Percentiles rank a stretch among this genome's conserved stretches.
phyloP scores from a whole-genome alignment of 352 stramenopile genomes.

The Phytopythium litorale region DNA sequence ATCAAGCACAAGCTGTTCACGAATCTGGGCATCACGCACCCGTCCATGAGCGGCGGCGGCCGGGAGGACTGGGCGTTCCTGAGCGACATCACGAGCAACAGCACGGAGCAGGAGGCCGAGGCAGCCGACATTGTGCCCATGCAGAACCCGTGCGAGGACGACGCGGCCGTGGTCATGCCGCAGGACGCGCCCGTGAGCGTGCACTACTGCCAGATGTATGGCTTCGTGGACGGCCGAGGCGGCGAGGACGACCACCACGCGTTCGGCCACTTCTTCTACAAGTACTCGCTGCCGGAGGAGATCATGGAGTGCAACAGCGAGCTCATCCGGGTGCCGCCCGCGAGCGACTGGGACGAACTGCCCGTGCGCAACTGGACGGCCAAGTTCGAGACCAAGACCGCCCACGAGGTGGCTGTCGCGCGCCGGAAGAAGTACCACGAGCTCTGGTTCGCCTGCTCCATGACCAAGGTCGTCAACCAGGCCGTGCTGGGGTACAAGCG shows the following conservation, averaged over 20 bases:
- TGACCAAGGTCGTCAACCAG: slow-evolving; percentile 44
- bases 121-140: slow-evolving; percentile 10
- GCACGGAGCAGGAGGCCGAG: background rate
- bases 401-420: background rate
- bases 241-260: slow-evolving; percentile 7
- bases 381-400: slow-evolving; percentile 6
- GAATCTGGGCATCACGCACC: slow-evolving; percentile 40
- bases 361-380: slow-evolving; percentile 10
- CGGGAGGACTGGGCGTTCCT: slow-evolving; percentile 48
- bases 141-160: slow-evolving; percentile 38
- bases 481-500: slow-evolving; percentile 42
- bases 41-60: slow-evolving; percentile 17
- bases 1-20: slow-evolving; percentile 56
- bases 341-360: slow-evolving; percentile 31
- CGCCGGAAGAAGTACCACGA: slow-evolving; percentile 28
- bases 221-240: slow-evolving; percentile 33
- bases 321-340: slow-evolving; percentile 35
- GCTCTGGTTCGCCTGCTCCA: slow-evolving; percentile 38
- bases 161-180: slow-evolving; percentile 31
- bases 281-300: slow-evolving; percentile 46
- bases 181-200: slow-evolving; percentile 32
- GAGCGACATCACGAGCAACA: background rate
- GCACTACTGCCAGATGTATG: slow-evolving; percentile 57
- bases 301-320: slow-evolving; percentile 37
- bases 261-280: slow-evolving; percentile 48